phyloP scores from a whole-genome alignment of 2,329 filamentous ascomycete genomes.

The Aspergillus puulaauensis region DNA sequence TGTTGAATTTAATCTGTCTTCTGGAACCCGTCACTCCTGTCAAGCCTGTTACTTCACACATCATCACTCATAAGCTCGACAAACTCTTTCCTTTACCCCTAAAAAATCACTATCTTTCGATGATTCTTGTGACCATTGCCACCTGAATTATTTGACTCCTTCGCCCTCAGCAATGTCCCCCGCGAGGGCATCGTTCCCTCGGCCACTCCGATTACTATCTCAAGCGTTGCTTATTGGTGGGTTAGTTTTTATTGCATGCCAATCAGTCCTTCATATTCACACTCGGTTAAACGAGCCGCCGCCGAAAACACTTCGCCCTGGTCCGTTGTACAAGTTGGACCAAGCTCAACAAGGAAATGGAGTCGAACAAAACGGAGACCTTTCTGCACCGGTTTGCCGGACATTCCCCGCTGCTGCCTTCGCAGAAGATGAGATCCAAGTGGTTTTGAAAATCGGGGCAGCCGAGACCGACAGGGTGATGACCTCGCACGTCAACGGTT shows the following conservation, averaged over 20 bases:
- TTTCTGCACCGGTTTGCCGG: neutral
- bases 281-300: neutral
- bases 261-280: neutral
- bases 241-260: neutral
- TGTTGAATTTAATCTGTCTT: neutral
- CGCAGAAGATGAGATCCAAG: constrained; percentile 35
- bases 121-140: neutral
- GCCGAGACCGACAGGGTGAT: constrained; percentile 43
- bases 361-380: neutral
- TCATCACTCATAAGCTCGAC: neutral
- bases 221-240: neutral
- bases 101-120: neutral
- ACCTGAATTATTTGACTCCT: neutral
- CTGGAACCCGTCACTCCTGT: neutral
- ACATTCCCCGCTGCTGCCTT: neutral
- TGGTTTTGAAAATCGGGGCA: constrained; percentile 52
- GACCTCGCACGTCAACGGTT: constrained; percentile 51
- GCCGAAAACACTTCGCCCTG: neutral
- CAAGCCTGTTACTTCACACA: neutral
- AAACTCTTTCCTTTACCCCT: too few relatives aligned
- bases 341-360: too few relatives aligned
- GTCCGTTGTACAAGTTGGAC: too few relatives aligned
- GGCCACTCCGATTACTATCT: neutral
- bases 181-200: neutral
- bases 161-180: neutral